These are phyloP conservation scores for Colletotrichum cordylinicola DNA, from an alignment of 2,329 filamentous ascomycete species.

Conservation along the genomic window DNA sequence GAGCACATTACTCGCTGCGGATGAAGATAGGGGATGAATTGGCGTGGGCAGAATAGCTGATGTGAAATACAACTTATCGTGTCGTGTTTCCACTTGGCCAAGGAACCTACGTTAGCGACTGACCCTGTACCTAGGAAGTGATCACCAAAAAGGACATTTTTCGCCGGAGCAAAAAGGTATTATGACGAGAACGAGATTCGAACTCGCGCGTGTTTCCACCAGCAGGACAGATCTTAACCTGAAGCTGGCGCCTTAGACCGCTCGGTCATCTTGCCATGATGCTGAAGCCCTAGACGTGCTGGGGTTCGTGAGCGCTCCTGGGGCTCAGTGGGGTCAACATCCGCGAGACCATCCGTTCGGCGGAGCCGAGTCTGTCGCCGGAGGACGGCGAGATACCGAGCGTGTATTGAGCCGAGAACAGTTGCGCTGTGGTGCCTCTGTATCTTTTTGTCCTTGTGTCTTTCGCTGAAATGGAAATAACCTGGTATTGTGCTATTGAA, in stretches of 20 bases:
- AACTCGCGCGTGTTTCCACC: conserved; percentile 17
- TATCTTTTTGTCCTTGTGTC: neutral
- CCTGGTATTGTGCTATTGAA: neutral
- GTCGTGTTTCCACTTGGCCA: neutral
- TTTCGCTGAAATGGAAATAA: neutral
- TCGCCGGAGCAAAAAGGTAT: neutral
- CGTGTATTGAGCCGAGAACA: neutral
- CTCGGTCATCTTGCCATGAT: conserved; percentile 16
- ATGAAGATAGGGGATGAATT: neutral
- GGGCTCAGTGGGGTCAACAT: neutral
- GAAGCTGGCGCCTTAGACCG: conserved; percentile 20
- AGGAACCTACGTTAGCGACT: neutral
- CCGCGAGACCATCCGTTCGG: neutral
- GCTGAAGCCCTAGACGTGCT: neutral
- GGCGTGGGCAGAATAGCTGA: neutral
- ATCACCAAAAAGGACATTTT: neutral
- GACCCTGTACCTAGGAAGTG: neutral
- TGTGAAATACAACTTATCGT: neutral
- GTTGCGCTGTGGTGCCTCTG: neutral
- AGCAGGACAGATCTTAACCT: neutral
- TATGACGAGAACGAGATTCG: conserved; percentile 17
- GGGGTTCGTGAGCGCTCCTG: neutral
- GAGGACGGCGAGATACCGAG: neutral
- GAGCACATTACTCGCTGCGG: neutral
- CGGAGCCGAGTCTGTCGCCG: neutral